phyloP scores from a whole-genome alignment of 352 stramenopile genomes.

The Pythium brassicae region DNA sequence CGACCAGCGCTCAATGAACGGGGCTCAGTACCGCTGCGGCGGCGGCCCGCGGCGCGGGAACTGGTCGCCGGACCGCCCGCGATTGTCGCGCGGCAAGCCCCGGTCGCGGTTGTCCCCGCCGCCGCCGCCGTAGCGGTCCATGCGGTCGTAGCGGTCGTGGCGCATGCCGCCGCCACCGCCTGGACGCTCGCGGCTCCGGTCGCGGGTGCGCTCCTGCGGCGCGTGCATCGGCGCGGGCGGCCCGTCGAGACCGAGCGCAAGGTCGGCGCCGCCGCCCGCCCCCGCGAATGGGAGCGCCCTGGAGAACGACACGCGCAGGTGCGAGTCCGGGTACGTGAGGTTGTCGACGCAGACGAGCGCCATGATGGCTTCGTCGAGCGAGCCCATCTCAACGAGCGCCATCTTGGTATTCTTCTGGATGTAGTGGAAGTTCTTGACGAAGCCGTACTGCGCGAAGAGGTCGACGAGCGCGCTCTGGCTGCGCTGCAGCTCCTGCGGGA shows the following conservation, averaged over 20 bases:
- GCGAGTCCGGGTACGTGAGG: conserved; percentile 58
- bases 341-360: conserved; percentile 71
- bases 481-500: conserved; percentile 63
- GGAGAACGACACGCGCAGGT: conserved; percentile 81
- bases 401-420: conserved; percentile 76
- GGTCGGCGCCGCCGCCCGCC: conserved; percentile 7
- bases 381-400: conserved; percentile 73
- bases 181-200: conserved; percentile 38
- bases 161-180: conserved; percentile 3
- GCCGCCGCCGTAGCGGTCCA: conserved; percentile 2
- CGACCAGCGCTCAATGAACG: too few species aligned
- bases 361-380: conserved; percentile 71
- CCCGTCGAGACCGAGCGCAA: conserved; percentile 15
- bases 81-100: conserved; percentile 2
- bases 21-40: conserved; percentile 17
- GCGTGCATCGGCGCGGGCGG: conserved; percentile 16
- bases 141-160: neutral
- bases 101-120: conserved; percentile 17
- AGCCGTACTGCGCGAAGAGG: conserved; percentile 66
- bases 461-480: conserved; percentile 53
- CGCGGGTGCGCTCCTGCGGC: conserved; percentile 41
- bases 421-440: conserved; percentile 71
- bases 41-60: conserved; percentile 16
- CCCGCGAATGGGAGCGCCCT: conserved; percentile 44
- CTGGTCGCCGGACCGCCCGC: conserved; percentile 9